Evolutionary conservation across 768 basidiomycete species (phyloP).

Genomic region (Lepiota venenata): DNA sequence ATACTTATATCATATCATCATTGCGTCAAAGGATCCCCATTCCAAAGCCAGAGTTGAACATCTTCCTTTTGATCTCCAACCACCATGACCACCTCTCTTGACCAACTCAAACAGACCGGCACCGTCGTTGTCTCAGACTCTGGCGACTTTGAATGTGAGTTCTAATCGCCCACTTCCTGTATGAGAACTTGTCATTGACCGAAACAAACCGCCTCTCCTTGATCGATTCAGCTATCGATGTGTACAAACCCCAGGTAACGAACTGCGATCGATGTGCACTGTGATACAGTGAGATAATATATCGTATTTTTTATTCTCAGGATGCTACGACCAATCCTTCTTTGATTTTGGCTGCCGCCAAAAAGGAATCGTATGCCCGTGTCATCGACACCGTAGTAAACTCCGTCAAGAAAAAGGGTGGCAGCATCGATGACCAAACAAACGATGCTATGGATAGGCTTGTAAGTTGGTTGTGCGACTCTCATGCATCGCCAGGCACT

Average conservation of each 20-base stretch:
- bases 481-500: background rate
- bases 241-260: constrained; percentile 88
- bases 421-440: constrained; percentile 68
- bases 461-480: constrained; percentile 47
- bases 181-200: background rate
- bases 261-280: background rate
- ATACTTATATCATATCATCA: background rate
- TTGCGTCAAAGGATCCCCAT: background rate
- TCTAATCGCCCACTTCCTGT: background rate
- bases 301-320: constrained; percentile 30
- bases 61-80: constrained; percentile 19
- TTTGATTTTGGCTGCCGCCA: constrained; percentile 88
- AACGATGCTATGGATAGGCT: constrained; percentile 86
- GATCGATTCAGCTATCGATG: constrained; percentile 72
- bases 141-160: constrained; percentile 86
- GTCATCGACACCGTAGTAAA: constrained; percentile 75
- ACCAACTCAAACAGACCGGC: constrained; percentile 84
- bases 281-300: background rate
- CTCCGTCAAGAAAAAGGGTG: constrained; percentile 79
- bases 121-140: constrained; percentile 98
- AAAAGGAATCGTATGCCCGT: constrained; percentile 84
- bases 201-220: constrained; percentile 20
- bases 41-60: background rate
- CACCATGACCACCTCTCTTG: constrained; percentile 79
- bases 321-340: constrained; percentile 99